phyloP scores from a whole-genome alignment of 1,139 yeast genomes.

The Zygosaccharomyces sapae region DNA sequence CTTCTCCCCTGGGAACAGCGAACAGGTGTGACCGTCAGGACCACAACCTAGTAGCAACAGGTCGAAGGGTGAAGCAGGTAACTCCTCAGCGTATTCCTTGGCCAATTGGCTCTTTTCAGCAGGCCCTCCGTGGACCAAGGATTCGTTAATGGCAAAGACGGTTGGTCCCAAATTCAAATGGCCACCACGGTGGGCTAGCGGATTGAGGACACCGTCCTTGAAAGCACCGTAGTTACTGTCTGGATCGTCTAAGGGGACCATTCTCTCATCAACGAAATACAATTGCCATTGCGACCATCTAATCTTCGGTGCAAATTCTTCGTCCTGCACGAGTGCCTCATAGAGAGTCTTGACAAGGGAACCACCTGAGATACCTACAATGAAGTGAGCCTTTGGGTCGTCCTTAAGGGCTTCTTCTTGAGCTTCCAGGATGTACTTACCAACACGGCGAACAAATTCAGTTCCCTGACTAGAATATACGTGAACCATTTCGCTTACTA shows the following conservation, averaged over 20 bases:
- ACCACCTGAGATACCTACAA: conserved; percentile 86
- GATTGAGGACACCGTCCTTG: conserved; percentile 71
- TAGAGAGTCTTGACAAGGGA: conserved; percentile 75
- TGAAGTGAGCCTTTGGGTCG: conserved; percentile 43
- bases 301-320: conserved; percentile 45
- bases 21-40: conserved; percentile 98
- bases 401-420: conserved; percentile 50
- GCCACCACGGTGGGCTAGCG: conserved; percentile 33
- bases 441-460: conserved; percentile 59
- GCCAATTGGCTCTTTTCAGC: conserved; percentile 61
- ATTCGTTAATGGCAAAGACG: conserved; percentile 77
- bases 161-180: conserved; percentile 47
- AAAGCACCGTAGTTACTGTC: conserved; percentile 92
- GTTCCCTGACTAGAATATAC: conserved; percentile 51
- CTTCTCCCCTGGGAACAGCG: conserved; percentile 60
- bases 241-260: conserved; percentile 78
- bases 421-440: conserved; percentile 45
- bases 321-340: conserved; percentile 61
- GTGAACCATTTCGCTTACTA: conserved; percentile 34
- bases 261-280: conserved; percentile 93
- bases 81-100: conserved; percentile 72
- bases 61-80: conserved; percentile 73
- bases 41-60: conserved; percentile 90
- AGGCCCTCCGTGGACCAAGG: conserved; percentile 63
- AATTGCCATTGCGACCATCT: conserved; percentile 93